Base-by-base conservation (phyloP, 495 filamentous ascomycete species). In the Melanomma pulvis-pyrius region DNA sequence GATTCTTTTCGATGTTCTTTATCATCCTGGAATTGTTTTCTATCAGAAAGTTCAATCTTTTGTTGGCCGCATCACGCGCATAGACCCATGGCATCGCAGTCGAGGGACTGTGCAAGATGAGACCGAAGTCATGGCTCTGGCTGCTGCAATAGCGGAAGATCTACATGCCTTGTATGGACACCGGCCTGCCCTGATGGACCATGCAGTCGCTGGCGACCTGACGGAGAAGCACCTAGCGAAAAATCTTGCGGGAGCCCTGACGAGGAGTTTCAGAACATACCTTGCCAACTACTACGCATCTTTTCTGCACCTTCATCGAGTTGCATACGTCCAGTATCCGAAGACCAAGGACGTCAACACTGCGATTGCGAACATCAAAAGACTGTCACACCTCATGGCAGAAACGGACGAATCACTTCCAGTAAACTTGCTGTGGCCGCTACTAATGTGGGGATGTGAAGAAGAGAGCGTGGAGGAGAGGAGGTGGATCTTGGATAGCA, bases 401-500 rank as follows among this genome's bases (percentile, higher is more conserved):
- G 59, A 73, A 46, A 65, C 64, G 19, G 61, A 73, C 13, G 70
- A 76, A 9, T 65, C 74, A 41, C 68, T 79, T n/a, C 76, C 77
- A 25, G 77, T 79, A 47, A 81, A 75, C 50, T 76, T 79, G 73
- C 61, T 78, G 30, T 79, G 78, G 77, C 77, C 77, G 4, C 65
- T 80, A 34, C 54, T 80, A 59, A 78, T 83, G 78, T 75, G 75
- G 70, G 77, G 77, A 24, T 75, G 69, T 44, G 79, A 80, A 70
- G 75, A 78, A 57, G 74, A 80, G 22, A 73, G 78, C 44, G 34
- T 62, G 8, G 75, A 77, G 0, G 73, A 77, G 41, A 68, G 74
- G 28, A 62, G 55, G 22, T 80, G 78, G 76, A 78, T 81, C 17
- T 66, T 77, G 28, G 66, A 72, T 12, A 74, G 74, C 49, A 79